A percentile compares a stretch with the other conserved stretches of the same genome.
Evolutionary conservation across 768 basidiomycete genomes (phyloP).

Genomic region (Leucocoprinus leucothites): DNA sequence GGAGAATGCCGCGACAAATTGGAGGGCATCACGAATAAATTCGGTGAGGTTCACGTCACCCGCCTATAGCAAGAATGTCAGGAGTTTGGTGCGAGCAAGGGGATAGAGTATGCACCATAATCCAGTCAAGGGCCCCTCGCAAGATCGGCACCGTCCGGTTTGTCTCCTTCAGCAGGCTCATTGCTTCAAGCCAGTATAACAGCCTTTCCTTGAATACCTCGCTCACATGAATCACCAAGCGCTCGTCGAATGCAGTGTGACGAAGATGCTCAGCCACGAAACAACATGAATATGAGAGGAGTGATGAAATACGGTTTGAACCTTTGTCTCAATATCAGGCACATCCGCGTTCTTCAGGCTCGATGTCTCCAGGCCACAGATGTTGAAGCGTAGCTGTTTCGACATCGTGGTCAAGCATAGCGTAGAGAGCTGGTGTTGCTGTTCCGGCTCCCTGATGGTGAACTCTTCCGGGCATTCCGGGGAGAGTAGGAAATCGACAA

Average conservation of each 20-base stretch:
- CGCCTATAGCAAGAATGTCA: too few relatives aligned
- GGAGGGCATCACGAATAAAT: too few relatives aligned
- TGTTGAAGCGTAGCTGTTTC: slow-evolving; percentile 29
- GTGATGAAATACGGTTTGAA: too few relatives aligned
- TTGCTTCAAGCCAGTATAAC: too few relatives aligned
- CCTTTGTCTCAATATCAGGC: too few relatives aligned
- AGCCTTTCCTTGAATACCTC: too few relatives aligned
- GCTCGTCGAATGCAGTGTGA: too few relatives aligned
- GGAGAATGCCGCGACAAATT: slow-evolving; percentile 18
- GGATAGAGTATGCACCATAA: slow-evolving; percentile 8
- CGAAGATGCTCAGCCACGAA: too few relatives aligned
- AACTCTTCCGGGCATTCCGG: too few relatives aligned
- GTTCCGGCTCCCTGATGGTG: too few relatives aligned
- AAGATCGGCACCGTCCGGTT: slow-evolving; percentile 4
- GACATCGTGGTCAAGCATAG: slow-evolving; percentile 26
- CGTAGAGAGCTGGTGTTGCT: slow-evolving; percentile 18
- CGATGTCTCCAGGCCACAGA: slow-evolving; percentile 28
- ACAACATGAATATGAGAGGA: too few relatives aligned
- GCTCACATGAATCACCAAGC: too few relatives aligned
- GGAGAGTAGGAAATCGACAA: slow-evolving; percentile 27
- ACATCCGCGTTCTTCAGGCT: slow-evolving; percentile 25
- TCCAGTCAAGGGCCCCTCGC: slow-evolving; percentile 8
- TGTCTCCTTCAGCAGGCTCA: slow-evolving; percentile 22
- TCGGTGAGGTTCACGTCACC: not conserved
- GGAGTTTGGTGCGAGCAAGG: not conserved